Evolutionary conservation across 306 rosid species (phyloP), one percentile per base, ranked within the genome.

Genomic region (Vigna unguiculata): DNA sequence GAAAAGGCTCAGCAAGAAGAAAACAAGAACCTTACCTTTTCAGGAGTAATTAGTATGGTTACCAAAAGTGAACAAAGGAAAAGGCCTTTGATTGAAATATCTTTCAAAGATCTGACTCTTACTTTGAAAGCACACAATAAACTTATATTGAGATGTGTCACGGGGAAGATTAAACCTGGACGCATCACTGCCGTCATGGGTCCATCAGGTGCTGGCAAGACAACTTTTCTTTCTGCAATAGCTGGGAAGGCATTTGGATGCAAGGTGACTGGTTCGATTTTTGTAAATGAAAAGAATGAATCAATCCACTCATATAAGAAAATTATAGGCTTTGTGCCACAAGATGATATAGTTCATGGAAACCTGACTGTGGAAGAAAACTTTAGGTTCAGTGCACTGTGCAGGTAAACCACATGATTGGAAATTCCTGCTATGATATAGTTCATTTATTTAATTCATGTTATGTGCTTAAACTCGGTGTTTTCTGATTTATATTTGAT

Each of bases 141-240:
- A 80, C 82, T 79, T 49, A 69, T 92, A 24, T 75, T 92, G 83
- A 86, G 96, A 77, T 85, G 88, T 84, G 93, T 90, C 64, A 88
- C 96, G 6, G 96, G 97, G 67, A 78, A 80, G 60, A 86, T 90
- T 58, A 92, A 84, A 78, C 96, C 97, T 51, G 96, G 96, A 38
- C 93, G 86, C 75, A 88, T 92, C 38, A 88, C 96, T 71, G 85
- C 97, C 19, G 93, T 92, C 57, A 90, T 92, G 97, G 97, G 97
- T 64, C 97, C 97, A 69, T 92, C 97, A 48, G 96, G 97, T 57
- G 97, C 97, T 46, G 97, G 97, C 22, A 92, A 92, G 86, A 92
- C 97, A 58, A 88, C 90, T 15, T 87, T 92, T 80, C 95, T 88
- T 78, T 90, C 96, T 74, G 97, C 97, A 60, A 55, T 92, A 64